phyloP scores from a whole-genome alignment of 257 asterid species.

The Apocynum venetum region DNA sequence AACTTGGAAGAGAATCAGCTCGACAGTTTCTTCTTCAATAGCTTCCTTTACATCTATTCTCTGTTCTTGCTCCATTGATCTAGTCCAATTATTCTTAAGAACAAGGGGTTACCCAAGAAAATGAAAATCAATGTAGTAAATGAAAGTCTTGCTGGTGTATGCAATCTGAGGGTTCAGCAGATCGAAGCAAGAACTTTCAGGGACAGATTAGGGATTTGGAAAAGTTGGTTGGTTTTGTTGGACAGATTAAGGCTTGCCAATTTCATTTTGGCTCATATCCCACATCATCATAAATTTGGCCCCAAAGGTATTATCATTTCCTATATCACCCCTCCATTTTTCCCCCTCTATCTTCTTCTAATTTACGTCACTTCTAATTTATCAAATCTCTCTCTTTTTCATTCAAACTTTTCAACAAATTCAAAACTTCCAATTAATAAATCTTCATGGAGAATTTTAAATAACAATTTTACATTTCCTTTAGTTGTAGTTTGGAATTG shows the following conservation, averaged over 20 bases:
- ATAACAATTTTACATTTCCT: too few relatives aligned
- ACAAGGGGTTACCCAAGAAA: neutral
- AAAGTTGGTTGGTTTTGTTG: neutral
- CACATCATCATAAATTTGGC: neutral
- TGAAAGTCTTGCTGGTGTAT: neutral
- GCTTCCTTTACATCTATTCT: slow-evolving; percentile 32
- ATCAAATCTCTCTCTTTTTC: too few relatives aligned
- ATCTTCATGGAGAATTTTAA: too few relatives aligned
- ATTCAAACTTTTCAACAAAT: too few relatives aligned
- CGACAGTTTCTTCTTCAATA: slow-evolving; percentile 53
- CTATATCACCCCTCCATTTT: too few relatives aligned
- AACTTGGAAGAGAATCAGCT: slow-evolving; percentile 74
- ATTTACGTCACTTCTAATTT: too few relatives aligned
- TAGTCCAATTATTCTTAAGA: neutral
- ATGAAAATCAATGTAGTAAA: neutral
- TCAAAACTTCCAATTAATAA: too few relatives aligned
- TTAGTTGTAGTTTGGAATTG: too few relatives aligned
- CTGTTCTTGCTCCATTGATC: slow-evolving; percentile 52
- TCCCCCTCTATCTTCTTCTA: too few relatives aligned
- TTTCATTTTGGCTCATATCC: neutral
- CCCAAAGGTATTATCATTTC: neutral
- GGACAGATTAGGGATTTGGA: neutral
- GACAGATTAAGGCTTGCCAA: neutral
- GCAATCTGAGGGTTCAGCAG: slow-evolving; percentile 1
- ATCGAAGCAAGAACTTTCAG: neutral